Evolutionary conservation across 1,284 basidiomycete species (phyloP), one percentile per base, ranked within the genome.

Genomic region (Cutaneotrichosporon spelunceum): DNA sequence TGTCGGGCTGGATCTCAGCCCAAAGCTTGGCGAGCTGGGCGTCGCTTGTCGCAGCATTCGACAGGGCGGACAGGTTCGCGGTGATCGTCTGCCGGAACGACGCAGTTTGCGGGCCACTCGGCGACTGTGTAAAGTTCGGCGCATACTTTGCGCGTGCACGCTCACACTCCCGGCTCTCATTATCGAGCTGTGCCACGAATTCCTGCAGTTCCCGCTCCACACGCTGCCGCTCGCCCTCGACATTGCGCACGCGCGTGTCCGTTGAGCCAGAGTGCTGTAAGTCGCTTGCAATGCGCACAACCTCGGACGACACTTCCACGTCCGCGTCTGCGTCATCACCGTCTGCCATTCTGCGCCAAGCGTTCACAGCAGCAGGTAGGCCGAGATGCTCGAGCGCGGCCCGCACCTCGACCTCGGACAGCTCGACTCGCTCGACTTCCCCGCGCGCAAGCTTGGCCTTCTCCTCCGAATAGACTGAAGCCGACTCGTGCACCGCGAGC

Each of bases 391-490:
- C 93, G 36, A 99, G 79, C 16, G 87, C 86, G 52, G 90, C 90
- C 64, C 86, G 82, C 36, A 87, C 84, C 76, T 96, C 91, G 1
- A 83, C 88, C 70, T 97, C 92, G 0, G 89, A 88, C 14, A 86
- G 78, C 66, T 98, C 93, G 0, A 87, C 87, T 52, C 87, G 85
- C 82, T 98, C 94, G 1, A 90, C 88, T 75, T 98, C 94, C 2
- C 83, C 86, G 42, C 96, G 84, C 1, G 93, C 91, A 26, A 99
- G 82, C 79, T 99, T 98, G 16, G 95, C 96, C 80, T 99, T 98
- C 81, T 99, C 96, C 77, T 99, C 95, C 1, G 92, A 95, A 79
- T 99, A 99, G 19, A 99, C 87, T 61, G 88, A 91, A 7, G 96
- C 94, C 67, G 89, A 91, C 80, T 98, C 93, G 77, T 98, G 94